Base-by-base conservation (phyloP, 75 land plant species). In the Gnetum montanum region DNA sequence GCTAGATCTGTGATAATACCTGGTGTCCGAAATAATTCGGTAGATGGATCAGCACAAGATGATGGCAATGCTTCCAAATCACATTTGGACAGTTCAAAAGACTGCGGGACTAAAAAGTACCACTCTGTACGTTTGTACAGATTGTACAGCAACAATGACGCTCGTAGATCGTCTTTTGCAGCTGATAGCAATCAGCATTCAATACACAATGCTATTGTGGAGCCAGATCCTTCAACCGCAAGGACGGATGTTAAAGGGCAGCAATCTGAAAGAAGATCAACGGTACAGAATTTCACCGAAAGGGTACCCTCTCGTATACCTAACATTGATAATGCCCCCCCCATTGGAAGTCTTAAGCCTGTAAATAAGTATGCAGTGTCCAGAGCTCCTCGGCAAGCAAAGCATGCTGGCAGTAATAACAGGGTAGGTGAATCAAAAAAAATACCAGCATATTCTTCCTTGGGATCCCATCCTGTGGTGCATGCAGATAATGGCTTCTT, bases 1-100 rank as follows among this genome's bases (percentile, higher is more conserved):
- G 86, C 95, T 13, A 85, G 90, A 47, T 59, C 83, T 33, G 75
- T 93, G 64, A 50, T 89, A 20, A 49, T 84, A 36, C 76, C 68
- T 64, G 86, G 89, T 46, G 59, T 86, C 22, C 44, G 82, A 34
- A 69, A 70, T 43, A 64, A 65, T 29, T 57, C 70, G 34, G 53
- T 69, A 16, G 80, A 76, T 73, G 72, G 67, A 22, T 48, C 79
- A 43, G 34, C 86, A 19, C 86, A 82, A 24, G 81, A 81, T 54
- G 77, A 70, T 7, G 63, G 43, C 19, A 55, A 53, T 36, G 59
- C 53, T 18, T 50, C 78, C 7, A 46, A 46, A 45, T 55, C 46
- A 27, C 58, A 46, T n/a, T 55, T 65, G 26, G 45, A 34, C 49
- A 54, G 24, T 15, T 22, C 31, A 29, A 43, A 40, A 15, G 26